Evolutionary conservation across 2,329 filamentous ascomycete species (phyloP).

Genomic region (Ceratocystis lukuohia): DNA sequence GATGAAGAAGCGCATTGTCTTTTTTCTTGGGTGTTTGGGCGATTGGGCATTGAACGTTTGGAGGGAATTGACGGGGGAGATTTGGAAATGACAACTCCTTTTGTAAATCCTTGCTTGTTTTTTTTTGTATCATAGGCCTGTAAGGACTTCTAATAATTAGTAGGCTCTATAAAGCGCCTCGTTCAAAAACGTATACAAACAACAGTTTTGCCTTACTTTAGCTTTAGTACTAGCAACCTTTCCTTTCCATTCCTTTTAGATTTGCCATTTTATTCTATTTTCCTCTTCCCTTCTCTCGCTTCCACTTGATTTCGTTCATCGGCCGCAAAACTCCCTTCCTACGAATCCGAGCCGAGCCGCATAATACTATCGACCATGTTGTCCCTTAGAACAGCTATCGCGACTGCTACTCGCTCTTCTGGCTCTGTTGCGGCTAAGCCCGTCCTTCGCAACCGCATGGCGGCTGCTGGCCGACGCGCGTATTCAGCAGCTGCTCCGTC

Average conservation of each 20-base stretch:
- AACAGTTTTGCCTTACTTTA: background rate
- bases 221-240: background rate
- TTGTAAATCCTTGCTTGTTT: background rate
- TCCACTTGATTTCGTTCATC: too few relatives aligned
- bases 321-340: background rate
- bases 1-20: background rate
- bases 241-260: background rate
- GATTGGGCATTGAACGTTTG: background rate
- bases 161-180: background rate
- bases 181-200: too few relatives aligned
- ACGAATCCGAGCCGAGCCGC: background rate
- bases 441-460: background rate
- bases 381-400: conserved; percentile 5
- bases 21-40: background rate
- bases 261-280: background rate
- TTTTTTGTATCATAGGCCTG: too few relatives aligned
- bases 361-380: background rate
- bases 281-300: background rate
- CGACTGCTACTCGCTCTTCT: background rate
- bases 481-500: conserved; percentile 1
- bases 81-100: background rate
- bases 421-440: background rate
- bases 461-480: conserved; percentile 18
- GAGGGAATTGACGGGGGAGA: background rate
- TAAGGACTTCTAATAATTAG: background rate